Conservation (phyloP, 208 protist species). For the Trypanosoma brucei region DNA sequence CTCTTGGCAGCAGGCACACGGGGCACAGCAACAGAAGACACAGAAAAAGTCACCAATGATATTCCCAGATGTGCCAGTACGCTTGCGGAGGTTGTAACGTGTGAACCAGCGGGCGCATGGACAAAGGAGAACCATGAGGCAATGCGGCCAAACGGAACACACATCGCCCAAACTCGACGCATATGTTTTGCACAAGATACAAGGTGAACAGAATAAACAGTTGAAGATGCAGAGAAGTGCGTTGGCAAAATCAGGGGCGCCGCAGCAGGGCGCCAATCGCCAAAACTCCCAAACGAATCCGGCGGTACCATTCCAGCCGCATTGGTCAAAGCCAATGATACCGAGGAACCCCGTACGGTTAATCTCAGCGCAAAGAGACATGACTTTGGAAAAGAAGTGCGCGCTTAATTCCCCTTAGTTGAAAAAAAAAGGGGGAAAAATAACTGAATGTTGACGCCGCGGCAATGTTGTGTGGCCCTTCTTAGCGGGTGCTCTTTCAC, state of each 20-base stretch:
- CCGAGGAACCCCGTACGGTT: slow-evolving; percentile 35
- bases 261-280: slow-evolving; percentile 66
- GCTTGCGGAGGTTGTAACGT: slow-evolving; percentile 83
- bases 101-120: slow-evolving; percentile 60
- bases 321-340: slow-evolving; percentile 59
- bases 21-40: slow-evolving; percentile 46
- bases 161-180: slow-evolving; percentile 59
- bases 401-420: background rate
- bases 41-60: slow-evolving; percentile 78
- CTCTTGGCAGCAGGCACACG: slow-evolving; percentile 76
- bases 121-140: slow-evolving; percentile 60
- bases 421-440: too few species aligned
- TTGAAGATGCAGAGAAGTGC: slow-evolving; percentile 46
- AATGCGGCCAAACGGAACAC: slow-evolving; percentile 66
- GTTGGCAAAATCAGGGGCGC: slow-evolving; percentile 41
- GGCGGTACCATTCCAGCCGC: slow-evolving; percentile 54
- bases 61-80: slow-evolving; percentile 58
- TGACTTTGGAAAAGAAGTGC: background rate
- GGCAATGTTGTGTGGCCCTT: too few species aligned
- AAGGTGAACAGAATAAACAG: slow-evolving; percentile 48
- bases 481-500: too few species aligned
- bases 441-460: too few species aligned
- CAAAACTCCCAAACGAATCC: slow-evolving; percentile 74
- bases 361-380: slow-evolving; percentile 27
- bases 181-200: slow-evolving; percentile 63